A percentile compares a stretch with the other conserved stretches of the same genome.
These are phyloP conservation scores for Andrographis paniculata DNA, from an alignment of 305 asterid genomes.

Conservation along the genomic window DNA sequence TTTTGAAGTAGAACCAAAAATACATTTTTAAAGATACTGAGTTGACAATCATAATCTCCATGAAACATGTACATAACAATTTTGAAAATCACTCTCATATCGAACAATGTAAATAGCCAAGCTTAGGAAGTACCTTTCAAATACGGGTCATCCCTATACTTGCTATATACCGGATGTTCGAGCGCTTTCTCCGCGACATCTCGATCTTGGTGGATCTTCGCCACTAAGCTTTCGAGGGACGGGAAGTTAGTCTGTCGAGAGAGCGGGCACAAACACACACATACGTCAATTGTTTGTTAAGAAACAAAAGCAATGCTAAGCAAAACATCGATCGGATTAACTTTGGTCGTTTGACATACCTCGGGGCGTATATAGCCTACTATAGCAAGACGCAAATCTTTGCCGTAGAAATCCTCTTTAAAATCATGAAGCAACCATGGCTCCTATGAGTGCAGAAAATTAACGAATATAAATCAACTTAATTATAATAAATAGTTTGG, in stretches of 20 bases:
- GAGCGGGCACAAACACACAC: no score
- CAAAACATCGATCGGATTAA: neutral
- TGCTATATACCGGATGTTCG: conserved; percentile 48
- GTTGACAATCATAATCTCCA: no score
- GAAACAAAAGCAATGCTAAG: neutral
- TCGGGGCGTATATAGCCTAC: conserved; percentile 80
- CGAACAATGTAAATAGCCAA: no score
- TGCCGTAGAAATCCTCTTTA: conserved; percentile 71
- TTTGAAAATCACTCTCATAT: no score
- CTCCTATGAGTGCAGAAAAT: no score
- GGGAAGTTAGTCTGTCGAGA: conserved; percentile 55
- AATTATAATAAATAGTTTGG: conserved; percentile 16
- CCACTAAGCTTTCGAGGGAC: conserved; percentile 65
- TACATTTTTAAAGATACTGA: no score
- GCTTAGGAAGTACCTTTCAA: no score
- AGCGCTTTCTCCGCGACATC: conserved; percentile 68
- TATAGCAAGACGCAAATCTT: conserved; percentile 68
- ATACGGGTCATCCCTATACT: conserved; percentile 51
- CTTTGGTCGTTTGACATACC: conserved; percentile 32
- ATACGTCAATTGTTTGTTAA: conserved; percentile 1
- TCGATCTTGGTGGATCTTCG: conserved; percentile 68
- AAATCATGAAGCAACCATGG: conserved; percentile 97
- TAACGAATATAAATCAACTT: no score
- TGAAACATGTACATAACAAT: no score
- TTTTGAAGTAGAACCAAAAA: no score